Evolutionary conservation across 2,329 filamentous ascomycete genomes (phyloP).

Genomic region (Chaetomium sp.): DNA sequence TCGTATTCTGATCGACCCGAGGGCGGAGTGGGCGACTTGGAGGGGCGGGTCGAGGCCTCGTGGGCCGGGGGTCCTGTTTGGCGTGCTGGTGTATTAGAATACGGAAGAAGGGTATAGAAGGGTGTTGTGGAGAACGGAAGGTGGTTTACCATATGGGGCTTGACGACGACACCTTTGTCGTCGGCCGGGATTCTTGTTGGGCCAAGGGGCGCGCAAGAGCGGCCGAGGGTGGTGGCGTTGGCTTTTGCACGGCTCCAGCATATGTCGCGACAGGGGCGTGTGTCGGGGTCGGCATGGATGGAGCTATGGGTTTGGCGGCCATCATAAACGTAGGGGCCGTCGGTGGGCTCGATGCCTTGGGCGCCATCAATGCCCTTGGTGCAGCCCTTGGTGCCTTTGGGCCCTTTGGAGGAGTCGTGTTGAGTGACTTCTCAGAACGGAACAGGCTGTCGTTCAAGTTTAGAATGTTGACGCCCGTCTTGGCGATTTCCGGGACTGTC

Average conservation of each 20-base stretch:
- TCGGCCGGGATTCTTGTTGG: too few species aligned
- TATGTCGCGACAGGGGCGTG: constrained; percentile 25
- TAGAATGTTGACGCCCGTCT: constrained; percentile 41
- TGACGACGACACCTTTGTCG: too few species aligned
- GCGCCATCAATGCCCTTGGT: too few species aligned
- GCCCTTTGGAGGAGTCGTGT: constrained; percentile 23
- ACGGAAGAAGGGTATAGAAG: too few species aligned
- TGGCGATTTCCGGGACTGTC: constrained; percentile 42
- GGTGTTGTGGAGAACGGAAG: too few species aligned
- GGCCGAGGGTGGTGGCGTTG: constrained; percentile 38
- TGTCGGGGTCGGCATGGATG: constrained; percentile 24
- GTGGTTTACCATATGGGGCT: too few species aligned
- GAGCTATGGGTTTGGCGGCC: constrained; percentile 11
- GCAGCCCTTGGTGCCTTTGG: too few species aligned
- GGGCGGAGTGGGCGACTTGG: constrained; percentile 36
- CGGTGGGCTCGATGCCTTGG: too few species aligned
- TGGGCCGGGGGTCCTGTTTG: constrained; percentile 36
- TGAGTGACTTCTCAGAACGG: constrained; percentile 45
- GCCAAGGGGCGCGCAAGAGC: constrained; percentile 24
- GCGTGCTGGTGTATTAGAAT: neutral
- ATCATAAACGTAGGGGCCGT: too few species aligned
- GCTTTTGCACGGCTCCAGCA: constrained; percentile 30
- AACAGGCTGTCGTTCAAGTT: constrained; percentile 45
- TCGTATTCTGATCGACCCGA: constrained; percentile 47
- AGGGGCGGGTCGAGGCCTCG: constrained; percentile 51